A percentile compares a stretch with the other conserved stretches of the same genome.
These are phyloP conservation scores for Penicillium paradoxum DNA, from an alignment of 495 filamentous ascomycete species.

Conservation along the genomic window DNA sequence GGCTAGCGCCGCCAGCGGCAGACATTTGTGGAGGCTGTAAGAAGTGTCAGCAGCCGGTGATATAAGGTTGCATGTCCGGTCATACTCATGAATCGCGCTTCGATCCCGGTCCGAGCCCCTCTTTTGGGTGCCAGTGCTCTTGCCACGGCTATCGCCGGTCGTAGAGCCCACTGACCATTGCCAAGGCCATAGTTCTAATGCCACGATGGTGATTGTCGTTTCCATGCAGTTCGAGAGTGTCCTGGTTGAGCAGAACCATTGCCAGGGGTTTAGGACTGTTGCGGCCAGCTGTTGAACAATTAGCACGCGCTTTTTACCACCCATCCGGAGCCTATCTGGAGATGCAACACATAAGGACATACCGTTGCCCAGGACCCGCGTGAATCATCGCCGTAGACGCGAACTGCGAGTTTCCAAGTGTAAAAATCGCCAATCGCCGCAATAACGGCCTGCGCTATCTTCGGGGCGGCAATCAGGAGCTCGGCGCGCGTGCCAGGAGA, in stretches of 20 bases:
- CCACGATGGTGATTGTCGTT: constrained; percentile 76
- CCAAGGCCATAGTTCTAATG: constrained; percentile 88
- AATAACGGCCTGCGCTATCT: constrained; percentile 68
- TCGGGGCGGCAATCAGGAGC: constrained; percentile 67
- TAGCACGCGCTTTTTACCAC: neutral
- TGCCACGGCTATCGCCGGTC: constrained; percentile 1
- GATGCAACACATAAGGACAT: constrained; percentile 24
- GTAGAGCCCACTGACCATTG: constrained; percentile 39
- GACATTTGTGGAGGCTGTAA: constrained; percentile 55
- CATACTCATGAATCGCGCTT: constrained; percentile 10
- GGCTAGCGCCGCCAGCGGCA: constrained; percentile 73
- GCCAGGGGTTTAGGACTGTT: constrained; percentile 82
- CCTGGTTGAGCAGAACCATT: constrained; percentile 91
- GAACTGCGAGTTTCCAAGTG: constrained; percentile 77
- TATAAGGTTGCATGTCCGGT: neutral
- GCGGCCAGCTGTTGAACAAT: constrained; percentile 46
- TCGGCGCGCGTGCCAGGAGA: constrained; percentile 50
- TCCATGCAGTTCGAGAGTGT: constrained; percentile 94
- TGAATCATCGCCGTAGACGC: constrained; percentile 62
- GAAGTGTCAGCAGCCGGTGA: constrained; percentile 12
- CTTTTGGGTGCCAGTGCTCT: constrained; percentile 1
- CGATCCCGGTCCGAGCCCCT: constrained; percentile 9
- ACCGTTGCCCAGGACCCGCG: constrained; percentile 66
- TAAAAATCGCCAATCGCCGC: constrained; percentile 80
- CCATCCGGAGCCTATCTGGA: neutral